Evolutionary conservation across 495 filamentous ascomycete species (phyloP).

Genomic region (Stereocaulon alpinum): DNA sequence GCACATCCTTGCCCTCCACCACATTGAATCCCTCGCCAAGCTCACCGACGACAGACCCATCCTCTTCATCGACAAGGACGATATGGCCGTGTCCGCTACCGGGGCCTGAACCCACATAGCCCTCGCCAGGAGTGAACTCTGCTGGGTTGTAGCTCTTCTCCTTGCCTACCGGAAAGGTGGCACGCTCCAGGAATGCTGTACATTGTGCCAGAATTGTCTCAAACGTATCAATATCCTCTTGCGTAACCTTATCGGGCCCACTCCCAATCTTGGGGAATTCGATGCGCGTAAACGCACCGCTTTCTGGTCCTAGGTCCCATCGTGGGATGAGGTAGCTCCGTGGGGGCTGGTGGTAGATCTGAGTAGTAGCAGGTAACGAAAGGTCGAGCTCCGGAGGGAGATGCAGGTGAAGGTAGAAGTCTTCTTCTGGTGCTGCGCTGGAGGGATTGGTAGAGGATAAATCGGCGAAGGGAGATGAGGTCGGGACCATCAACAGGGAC

Average conservation of each 20-base stretch:
- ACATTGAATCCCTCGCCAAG: constrained; percentile 72
- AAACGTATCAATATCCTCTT: constrained; percentile 93
- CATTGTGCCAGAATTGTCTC: constrained; percentile 94
- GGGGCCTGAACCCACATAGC: constrained; percentile 47
- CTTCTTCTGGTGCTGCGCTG: constrained; percentile 59
- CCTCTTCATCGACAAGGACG: constrained; percentile 90
- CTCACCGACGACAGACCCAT: constrained; percentile 91
- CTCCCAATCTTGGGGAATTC: constrained; percentile 70
- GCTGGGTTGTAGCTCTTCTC: constrained; percentile 63
- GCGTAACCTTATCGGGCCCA: constrained; percentile 51
- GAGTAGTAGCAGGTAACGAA: constrained; percentile 79
- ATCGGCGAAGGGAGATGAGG: constrained; percentile 59
- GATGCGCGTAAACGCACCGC: constrained; percentile 80
- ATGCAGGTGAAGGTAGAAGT: constrained; percentile 91
- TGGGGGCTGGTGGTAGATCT: constrained; percentile 89
- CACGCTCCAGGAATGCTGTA: constrained; percentile 81
- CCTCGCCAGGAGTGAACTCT: constrained; percentile 68
- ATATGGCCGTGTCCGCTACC: constrained; percentile 57
- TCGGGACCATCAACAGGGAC: constrained; percentile 89
- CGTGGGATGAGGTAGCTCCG: constrained; percentile 83
- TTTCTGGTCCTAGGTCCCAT: constrained; percentile 81
- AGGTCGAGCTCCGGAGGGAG: constrained; percentile 91
- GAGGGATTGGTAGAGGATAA: constrained; percentile 44
- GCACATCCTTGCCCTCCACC: constrained; percentile 60
- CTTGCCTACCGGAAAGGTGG: constrained; percentile 41